phyloP scores from a whole-genome alignment of 1,284 basidiomycete genomes.

The Malassezia vespertilionis region DNA sequence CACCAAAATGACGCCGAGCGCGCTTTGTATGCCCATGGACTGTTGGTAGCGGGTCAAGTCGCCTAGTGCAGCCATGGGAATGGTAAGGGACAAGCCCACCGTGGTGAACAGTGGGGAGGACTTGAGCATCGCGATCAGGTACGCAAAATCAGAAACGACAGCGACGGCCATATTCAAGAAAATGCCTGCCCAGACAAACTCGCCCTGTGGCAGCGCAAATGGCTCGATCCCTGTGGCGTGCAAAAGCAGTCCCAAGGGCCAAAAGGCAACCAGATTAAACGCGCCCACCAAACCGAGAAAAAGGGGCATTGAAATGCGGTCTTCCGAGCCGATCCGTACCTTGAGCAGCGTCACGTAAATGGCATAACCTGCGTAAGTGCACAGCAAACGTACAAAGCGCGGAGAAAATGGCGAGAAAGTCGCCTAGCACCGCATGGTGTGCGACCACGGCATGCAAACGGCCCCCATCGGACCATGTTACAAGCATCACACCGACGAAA shows the following conservation, averaged over 20 bases:
- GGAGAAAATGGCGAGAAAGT: slow-evolving; percentile 37
- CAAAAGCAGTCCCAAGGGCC: slow-evolving; percentile 71
- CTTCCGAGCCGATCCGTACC: slow-evolving; percentile 50
- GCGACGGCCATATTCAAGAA: slow-evolving; percentile 64
- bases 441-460: background rate
- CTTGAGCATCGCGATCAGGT: slow-evolving; percentile 72
- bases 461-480: slow-evolving; percentile 52
- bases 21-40: slow-evolving; percentile 26
- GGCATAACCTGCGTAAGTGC: slow-evolving; percentile 57
- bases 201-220: slow-evolving; percentile 62
- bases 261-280: slow-evolving; percentile 70
- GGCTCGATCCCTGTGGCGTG: slow-evolving; percentile 65
- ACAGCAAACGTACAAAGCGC: slow-evolving; percentile 26
- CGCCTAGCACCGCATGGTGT: slow-evolving; percentile 32
- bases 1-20: slow-evolving; percentile 29
- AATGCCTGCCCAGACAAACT: slow-evolving; percentile 58
- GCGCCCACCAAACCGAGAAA: slow-evolving; percentile 64
- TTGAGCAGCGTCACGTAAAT: slow-evolving; percentile 87
- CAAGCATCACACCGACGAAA: slow-evolving; percentile 53
- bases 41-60: slow-evolving; percentile 58
- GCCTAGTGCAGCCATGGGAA: slow-evolving; percentile 73
- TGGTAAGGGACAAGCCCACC: slow-evolving; percentile 85
- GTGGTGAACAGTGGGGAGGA: slow-evolving; percentile 80
- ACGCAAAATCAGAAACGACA: slow-evolving; percentile 36
- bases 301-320: slow-evolving; percentile 32